phyloP scores from a whole-genome alignment of 1,284 basidiomycete species.

The Melampsora americana region DNA sequence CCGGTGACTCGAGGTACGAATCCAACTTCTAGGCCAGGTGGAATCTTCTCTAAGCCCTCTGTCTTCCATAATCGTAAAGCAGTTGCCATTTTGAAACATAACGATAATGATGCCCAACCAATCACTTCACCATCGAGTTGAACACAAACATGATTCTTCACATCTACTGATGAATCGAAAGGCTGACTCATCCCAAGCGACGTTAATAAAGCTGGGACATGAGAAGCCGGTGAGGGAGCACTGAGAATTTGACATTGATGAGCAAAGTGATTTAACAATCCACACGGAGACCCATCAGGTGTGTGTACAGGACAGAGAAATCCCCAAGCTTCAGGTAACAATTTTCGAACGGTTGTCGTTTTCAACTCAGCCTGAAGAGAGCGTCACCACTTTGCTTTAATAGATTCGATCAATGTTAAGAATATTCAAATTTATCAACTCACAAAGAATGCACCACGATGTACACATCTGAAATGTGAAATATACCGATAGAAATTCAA shows the following conservation, averaged over 20 bases:
- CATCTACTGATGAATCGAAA: constrained; percentile 72
- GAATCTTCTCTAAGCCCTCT: constrained; percentile 74
- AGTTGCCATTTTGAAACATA: constrained; percentile 75
- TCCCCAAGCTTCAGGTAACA: constrained; percentile 97
- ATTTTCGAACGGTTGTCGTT: constrained; percentile 94
- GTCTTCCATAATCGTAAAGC: constrained; percentile 94
- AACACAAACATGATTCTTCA: constrained; percentile 75
- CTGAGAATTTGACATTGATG: constrained; percentile 91
- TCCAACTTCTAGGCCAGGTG: constrained; percentile 92
- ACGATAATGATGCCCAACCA: constrained; percentile 80
- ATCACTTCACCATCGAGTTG: constrained; percentile 93
- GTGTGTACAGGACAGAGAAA: constrained; percentile 99
- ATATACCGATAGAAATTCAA: constrained; percentile 98
- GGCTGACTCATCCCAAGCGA: constrained; percentile 92
- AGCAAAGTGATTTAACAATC: constrained; percentile 93
- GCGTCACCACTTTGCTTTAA: neutral
- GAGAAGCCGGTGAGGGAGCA: constrained; percentile 61
- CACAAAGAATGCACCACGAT: constrained; percentile 94
- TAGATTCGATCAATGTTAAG: neutral
- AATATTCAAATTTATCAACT: constrained; percentile 1
- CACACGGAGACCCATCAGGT: constrained; percentile 96
- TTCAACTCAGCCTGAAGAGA: constrained; percentile 73
- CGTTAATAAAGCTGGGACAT: constrained; percentile 76
- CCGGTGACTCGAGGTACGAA: constrained; percentile 82
- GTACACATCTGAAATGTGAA: constrained; percentile 96